Percentiles rank a stretch among this genome's conserved stretches.
Evolutionary conservation across 306 rosid genomes (phyloP).

Genomic region (Albizia julibrissin): DNA sequence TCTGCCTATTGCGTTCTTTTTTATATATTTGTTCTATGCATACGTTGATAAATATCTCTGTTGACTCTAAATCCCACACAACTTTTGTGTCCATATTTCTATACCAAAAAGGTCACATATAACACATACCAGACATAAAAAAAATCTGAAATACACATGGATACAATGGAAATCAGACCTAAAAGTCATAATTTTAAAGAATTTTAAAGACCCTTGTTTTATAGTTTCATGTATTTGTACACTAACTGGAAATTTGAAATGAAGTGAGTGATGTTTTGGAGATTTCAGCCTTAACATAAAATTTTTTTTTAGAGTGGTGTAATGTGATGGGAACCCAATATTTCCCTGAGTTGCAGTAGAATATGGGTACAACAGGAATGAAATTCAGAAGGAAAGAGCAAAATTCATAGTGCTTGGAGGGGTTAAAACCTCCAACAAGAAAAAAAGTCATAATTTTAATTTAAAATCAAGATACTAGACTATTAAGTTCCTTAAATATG

Average conservation of each 20-base stretch:
- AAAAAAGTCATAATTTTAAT: slow-evolving; percentile 46
- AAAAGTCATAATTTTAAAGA: too few relatives aligned
- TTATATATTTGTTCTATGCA: too few relatives aligned
- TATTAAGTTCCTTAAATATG: not conserved
- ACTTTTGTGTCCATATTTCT: too few relatives aligned
- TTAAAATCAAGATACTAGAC: not conserved
- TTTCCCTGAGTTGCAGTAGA: not conserved
- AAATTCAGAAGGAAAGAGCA: not conserved
- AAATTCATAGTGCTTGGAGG: not conserved
- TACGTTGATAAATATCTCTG: too few relatives aligned
- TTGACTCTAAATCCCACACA: too few relatives aligned
- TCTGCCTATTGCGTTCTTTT: too few relatives aligned
- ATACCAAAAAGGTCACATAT: too few relatives aligned
- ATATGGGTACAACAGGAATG: not conserved
- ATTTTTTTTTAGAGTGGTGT: not conserved
- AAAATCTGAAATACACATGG: too few relatives aligned
- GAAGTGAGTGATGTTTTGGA: not conserved
- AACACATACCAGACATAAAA: too few relatives aligned
- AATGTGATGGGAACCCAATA: not conserved
- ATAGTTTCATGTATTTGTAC: not conserved
- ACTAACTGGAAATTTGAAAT: not conserved
- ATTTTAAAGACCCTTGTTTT: not conserved
- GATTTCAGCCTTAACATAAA: not conserved
- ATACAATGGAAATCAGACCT: too few relatives aligned
- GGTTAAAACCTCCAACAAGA: not conserved